Evolutionary conservation across 306 rosid species (phyloP).

Genomic region (Prinsepia uniflora): DNA sequence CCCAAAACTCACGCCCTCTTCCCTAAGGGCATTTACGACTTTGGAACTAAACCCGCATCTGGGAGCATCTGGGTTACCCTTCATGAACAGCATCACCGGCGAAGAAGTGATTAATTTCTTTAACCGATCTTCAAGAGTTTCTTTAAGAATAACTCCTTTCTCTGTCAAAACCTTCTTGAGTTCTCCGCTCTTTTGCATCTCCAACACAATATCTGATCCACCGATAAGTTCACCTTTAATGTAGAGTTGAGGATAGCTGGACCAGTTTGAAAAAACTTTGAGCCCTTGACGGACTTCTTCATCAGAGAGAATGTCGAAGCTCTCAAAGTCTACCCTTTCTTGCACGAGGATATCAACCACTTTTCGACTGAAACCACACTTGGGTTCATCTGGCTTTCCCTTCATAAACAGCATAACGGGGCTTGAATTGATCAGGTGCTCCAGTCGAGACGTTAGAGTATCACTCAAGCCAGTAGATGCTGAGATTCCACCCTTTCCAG

Average conservation of each 20-base stretch:
- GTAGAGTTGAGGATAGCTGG: conserved; percentile 88
- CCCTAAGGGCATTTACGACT: conserved; percentile 62
- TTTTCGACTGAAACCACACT: conserved; percentile 93
- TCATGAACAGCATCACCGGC: conserved; percentile 86
- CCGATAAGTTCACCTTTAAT: conserved; percentile 77
- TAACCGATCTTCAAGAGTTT: conserved; percentile 61
- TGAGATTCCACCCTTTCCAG: conserved; percentile 52
- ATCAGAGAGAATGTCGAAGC: conserved; percentile 77
- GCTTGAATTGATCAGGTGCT: conserved; percentile 57
- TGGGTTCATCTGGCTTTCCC: conserved; percentile 84
- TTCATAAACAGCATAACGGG: conserved; percentile 83
- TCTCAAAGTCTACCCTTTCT: conserved; percentile 67
- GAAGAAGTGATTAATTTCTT: conserved; percentile 62
- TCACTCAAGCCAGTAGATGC: conserved; percentile 60
- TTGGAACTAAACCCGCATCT: conserved; percentile 91
- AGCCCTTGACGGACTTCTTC: conserved; percentile 90
- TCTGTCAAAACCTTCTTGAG: conserved; percentile 55
- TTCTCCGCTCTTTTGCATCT: conserved; percentile 95
- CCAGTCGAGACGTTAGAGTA: conserved; percentile 50
- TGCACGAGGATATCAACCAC: conserved; percentile 82
- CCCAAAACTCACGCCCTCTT: conserved; percentile 66
- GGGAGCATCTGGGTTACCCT: conserved; percentile 88
- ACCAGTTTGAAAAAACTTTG: conserved; percentile 91
- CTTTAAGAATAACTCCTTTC: conserved; percentile 53
- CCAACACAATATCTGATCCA: conserved; percentile 88